A percentile compares a stretch with the other conserved stretches of the same genome.
Evolutionary conservation across 495 filamentous ascomycete species (phyloP).

Genomic region (Xylaria grammica): DNA sequence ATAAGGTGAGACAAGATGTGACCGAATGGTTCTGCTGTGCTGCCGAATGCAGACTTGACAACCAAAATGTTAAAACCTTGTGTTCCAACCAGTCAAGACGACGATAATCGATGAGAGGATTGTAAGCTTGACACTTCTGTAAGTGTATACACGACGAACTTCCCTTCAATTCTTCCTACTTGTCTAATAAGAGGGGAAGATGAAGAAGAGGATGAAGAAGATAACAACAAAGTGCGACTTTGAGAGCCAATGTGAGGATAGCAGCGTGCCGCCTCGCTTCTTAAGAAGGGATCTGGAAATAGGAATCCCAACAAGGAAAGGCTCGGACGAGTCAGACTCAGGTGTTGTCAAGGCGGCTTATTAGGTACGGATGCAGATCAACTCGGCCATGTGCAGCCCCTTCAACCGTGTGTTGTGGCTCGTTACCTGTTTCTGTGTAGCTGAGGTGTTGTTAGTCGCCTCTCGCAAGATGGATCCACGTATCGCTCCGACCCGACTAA

Average conservation of each 20-base stretch:
- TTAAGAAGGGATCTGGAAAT: background rate
- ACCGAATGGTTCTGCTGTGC: background rate
- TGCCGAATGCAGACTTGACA: conserved; percentile 8
- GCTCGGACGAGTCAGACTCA: background rate
- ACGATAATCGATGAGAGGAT: background rate
- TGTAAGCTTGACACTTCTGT: background rate
- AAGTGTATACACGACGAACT: background rate
- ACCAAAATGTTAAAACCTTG: background rate
- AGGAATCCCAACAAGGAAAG: background rate
- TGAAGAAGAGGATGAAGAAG: background rate
- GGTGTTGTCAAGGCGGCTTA: background rate
- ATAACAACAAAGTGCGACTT: background rate
- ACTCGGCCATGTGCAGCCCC: background rate
- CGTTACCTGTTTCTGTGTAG: conserved; percentile 7
- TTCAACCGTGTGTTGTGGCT: conserved; percentile 5
- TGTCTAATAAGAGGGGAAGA: background rate
- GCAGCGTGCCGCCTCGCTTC: conserved; percentile 7
- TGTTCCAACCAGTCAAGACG: background rate
- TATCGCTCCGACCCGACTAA: background rate
- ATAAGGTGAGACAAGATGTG: background rate
- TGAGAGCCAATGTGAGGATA: conserved; percentile 9
- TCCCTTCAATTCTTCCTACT: background rate
- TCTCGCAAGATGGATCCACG: conserved; percentile 5
- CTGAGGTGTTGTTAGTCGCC: conserved; percentile 5
- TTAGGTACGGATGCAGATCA: conserved; percentile 26